These are phyloP conservation scores for Strobilomyces confusus DNA, from an alignment of 768 basidiomycete species.

Conservation along the genomic window DNA sequence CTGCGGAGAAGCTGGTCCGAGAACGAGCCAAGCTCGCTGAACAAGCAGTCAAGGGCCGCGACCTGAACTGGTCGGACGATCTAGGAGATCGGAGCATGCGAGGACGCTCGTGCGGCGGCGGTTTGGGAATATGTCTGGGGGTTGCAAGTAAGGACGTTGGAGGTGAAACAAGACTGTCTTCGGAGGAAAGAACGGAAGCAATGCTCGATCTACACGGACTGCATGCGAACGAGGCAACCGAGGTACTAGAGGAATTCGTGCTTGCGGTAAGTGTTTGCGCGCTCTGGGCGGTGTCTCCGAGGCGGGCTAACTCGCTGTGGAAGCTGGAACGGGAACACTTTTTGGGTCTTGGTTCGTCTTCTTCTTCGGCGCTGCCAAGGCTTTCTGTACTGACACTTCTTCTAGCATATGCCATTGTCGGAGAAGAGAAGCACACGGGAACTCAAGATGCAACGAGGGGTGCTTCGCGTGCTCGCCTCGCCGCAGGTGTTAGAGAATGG, in stretches of 20 bases:
- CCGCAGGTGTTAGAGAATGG: conserved; percentile 86
- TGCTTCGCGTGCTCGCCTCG: conserved; percentile 77
- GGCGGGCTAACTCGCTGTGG: conserved; percentile 13
- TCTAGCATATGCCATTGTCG: conserved; percentile 83
- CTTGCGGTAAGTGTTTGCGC: conserved; percentile 59
- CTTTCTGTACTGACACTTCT: conserved; percentile 6
- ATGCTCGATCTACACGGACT: conserved; percentile 90
- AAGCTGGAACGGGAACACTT: conserved; percentile 87
- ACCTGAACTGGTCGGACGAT: conserved; percentile 79
- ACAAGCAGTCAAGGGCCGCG: conserved; percentile 67
- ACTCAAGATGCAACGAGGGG: conserved; percentile 82
- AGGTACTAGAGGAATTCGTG: conserved; percentile 86
- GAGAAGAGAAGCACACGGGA: conserved; percentile 94
- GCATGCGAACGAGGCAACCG: conserved; percentile 90
- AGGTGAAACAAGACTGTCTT: conserved; percentile 53
- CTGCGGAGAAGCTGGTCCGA: conserved; percentile 79
- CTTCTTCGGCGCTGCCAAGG: background rate
- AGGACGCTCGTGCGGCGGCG: conserved; percentile 75
- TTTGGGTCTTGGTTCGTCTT: conserved; percentile 70
- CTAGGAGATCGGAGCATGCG: conserved; percentile 68
- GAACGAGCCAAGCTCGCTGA: conserved; percentile 77
- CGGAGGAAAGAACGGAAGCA: conserved; percentile 88
- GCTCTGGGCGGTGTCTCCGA: background rate
- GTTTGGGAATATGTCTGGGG: conserved; percentile 85
- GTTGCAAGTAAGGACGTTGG: conserved; percentile 58